Conservation (phyloP, 2,329 filamentous ascomycete species). For the Botrytis squamosa region DNA sequence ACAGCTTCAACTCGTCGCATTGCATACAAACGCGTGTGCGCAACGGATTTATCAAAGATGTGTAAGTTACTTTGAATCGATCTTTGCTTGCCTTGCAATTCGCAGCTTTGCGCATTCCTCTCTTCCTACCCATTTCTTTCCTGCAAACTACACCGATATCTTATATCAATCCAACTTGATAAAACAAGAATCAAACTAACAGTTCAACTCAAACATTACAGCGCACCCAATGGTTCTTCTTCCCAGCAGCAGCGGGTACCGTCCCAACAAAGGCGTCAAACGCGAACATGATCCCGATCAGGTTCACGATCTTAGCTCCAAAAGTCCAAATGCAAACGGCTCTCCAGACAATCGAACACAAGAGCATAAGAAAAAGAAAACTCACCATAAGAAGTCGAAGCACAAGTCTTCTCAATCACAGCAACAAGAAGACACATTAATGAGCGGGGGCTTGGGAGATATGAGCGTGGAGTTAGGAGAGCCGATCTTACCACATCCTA, state of each 20-base stretch:
- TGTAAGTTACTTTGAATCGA: constrained; percentile 1
- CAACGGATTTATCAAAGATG: neutral
- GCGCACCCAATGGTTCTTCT: constrained; percentile 8
- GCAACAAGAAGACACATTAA: neutral
- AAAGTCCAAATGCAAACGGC: neutral
- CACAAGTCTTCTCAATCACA: neutral
- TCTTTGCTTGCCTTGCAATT: neutral
- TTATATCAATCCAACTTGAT: neutral
- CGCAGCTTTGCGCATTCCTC: neutral
- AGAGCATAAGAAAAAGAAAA: neutral
- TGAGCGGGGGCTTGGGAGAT: constrained; percentile 4
- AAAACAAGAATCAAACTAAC: neutral
- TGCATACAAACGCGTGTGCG: neutral
- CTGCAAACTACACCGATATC: neutral
- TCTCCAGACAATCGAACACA: neutral
- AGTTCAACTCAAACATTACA: neutral
- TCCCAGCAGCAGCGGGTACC: neutral
- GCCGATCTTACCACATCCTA: neutral
- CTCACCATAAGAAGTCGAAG: neutral
- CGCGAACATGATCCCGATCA: constrained; percentile 11
- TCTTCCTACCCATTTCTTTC: neutral
- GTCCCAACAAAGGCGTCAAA: neutral
- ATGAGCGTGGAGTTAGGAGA: constrained; percentile 5
- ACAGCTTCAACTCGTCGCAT: neutral
- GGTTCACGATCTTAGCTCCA: neutral